phyloP scores from a whole-genome alignment of 1,139 yeast genomes.

The Scheffersomyces lignicola region DNA sequence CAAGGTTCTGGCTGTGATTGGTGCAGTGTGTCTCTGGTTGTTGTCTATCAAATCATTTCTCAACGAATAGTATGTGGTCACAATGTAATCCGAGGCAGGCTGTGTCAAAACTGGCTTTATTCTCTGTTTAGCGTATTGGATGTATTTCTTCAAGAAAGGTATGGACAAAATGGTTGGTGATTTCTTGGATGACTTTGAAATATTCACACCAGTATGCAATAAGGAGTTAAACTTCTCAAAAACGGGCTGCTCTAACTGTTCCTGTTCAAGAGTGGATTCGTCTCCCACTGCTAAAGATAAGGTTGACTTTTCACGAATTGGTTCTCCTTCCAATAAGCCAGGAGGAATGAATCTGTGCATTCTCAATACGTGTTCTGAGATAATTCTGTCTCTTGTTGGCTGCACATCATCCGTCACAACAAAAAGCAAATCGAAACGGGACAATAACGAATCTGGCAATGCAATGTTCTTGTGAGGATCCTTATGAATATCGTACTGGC shows the following conservation, averaged over 20 bases:
- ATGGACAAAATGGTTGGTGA: slow-evolving; percentile 72
- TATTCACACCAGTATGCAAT: slow-evolving; percentile 76
- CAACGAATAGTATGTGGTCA: slow-evolving; percentile 73
- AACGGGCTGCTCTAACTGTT: slow-evolving; percentile 56
- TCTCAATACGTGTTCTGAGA: slow-evolving; percentile 92
- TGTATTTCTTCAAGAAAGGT: slow-evolving; percentile 85
- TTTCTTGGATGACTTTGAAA: slow-evolving; percentile 32
- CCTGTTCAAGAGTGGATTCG: slow-evolving; percentile 49
- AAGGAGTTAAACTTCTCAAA: slow-evolving; percentile 83
- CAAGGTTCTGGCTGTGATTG: slow-evolving; percentile 96
- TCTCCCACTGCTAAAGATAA: slow-evolving; percentile 82
- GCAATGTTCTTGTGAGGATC: slow-evolving; percentile 98
- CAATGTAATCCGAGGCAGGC: slow-evolving; percentile 80
- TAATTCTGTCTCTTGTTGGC: slow-evolving; percentile 78
- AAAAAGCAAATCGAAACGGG: slow-evolving; percentile 94
- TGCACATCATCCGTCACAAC: slow-evolving; percentile 96
- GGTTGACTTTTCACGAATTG: slow-evolving; percentile 74
- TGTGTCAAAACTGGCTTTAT: slow-evolving; percentile 78
- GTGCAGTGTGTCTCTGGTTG: slow-evolving; percentile 82
- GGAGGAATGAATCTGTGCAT: slow-evolving; percentile 91
- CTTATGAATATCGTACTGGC: slow-evolving; percentile 93
- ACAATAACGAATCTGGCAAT: slow-evolving; percentile 89
- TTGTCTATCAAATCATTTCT: slow-evolving; percentile 77
- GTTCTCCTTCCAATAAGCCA: slow-evolving; percentile 92
- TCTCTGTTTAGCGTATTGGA: slow-evolving; percentile 92